These are phyloP conservation scores for Choiromyces venosus DNA, from an alignment of 495 filamentous ascomycete genomes.

Conservation along the genomic window DNA sequence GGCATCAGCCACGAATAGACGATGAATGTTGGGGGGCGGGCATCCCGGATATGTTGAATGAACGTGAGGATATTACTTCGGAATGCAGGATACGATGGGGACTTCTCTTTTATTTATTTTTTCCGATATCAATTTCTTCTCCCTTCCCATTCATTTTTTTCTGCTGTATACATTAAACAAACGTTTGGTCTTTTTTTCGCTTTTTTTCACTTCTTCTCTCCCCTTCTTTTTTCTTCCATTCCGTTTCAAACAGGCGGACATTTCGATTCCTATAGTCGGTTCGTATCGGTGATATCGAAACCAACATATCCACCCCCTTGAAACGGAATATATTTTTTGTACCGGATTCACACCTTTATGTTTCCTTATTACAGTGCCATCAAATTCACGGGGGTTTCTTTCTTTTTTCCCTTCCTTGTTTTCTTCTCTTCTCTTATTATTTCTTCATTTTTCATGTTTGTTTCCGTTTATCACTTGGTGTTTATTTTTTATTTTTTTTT, in stretches of 20 bases:
- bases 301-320: background rate
- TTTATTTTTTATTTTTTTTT: constrained; percentile 12
- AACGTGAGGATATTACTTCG: background rate
- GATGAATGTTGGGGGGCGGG: background rate
- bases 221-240: background rate
- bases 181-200: background rate
- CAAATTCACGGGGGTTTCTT: background rate
- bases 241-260: background rate
- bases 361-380: background rate
- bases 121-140: constrained; percentile 22
- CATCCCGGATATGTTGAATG: background rate
- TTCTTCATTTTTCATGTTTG: constrained; percentile 8
- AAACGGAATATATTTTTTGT: background rate
- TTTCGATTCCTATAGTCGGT: background rate
- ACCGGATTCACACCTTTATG: background rate
- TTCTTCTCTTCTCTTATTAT: background rate
- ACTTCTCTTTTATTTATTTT: constrained; percentile 13
- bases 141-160: background rate
- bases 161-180: constrained; percentile 1
- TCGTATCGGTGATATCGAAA: background rate
- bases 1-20: background rate
- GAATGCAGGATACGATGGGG: constrained; percentile 6
- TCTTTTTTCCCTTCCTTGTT: background rate
- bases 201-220: background rate
- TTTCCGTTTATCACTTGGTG: constrained; percentile 10